Conservation (phyloP, 306 rosid species). For the Quercus alba region DNA sequence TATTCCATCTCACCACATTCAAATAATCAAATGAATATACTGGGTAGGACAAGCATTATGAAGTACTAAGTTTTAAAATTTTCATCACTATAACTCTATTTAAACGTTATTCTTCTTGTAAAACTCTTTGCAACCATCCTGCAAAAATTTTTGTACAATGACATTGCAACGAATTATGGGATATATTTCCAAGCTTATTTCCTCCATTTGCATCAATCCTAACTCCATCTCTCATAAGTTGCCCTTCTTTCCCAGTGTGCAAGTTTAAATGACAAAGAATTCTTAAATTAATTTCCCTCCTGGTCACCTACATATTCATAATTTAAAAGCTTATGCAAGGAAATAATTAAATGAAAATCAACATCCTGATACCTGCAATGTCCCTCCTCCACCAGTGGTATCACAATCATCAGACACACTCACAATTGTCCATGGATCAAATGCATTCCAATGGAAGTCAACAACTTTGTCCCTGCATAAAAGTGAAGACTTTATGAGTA, state of each 20-base stretch:
- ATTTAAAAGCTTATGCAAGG: not conserved
- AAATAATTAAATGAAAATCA: not conserved
- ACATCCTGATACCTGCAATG: conserved; percentile 67
- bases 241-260: not conserved
- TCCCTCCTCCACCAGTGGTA: conserved; percentile 97
- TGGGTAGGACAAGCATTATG: not conserved
- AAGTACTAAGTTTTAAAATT: not conserved
- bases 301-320: conserved; percentile 5
- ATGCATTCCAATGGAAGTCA: conserved; percentile 65
- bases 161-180: not conserved
- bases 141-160: not conserved
- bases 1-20: not conserved
- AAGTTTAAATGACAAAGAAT: not conserved
- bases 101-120: not conserved
- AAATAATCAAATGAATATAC: not conserved
- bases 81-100: not conserved
- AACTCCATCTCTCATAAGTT: not conserved
- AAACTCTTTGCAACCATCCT: not conserved
- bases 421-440: conserved; percentile 95
- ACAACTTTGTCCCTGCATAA: conserved; percentile 55
- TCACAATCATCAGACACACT: conserved; percentile 99
- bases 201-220: not conserved
- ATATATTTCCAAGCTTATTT: not conserved
- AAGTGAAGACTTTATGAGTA: not conserved
- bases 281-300: not conserved